phyloP scores from a whole-genome alignment of 768 basidiomycete species.

The Serendipita sp. region DNA sequence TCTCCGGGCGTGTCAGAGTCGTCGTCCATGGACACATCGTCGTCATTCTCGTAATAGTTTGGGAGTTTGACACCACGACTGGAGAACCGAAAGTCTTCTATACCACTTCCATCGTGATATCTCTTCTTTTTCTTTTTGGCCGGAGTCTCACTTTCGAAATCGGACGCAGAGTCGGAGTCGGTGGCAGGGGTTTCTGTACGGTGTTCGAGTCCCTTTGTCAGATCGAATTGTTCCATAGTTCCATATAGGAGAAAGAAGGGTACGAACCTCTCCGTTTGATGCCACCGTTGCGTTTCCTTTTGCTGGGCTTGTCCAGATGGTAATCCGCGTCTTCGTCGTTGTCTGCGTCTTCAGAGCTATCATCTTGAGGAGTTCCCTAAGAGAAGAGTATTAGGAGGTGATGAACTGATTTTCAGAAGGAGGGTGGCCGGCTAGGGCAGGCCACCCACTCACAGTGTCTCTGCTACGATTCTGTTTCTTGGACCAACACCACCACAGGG shows the following conservation, averaged over 20 bases:
- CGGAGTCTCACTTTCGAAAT: conserved; percentile 57
- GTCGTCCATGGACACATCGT: conserved; percentile 66
- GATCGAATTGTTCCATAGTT: not conserved
- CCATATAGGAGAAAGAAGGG: not conserved
- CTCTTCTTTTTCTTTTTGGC: conserved; percentile 71
- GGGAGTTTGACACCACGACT: conserved; percentile 63
- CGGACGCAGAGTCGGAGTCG: conserved; percentile 53
- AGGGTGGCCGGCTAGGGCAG: conserved; percentile 9
- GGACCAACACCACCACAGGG: not conserved
- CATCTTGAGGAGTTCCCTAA: conserved; percentile 3
- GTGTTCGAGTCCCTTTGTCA: not conserved
- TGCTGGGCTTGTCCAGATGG: not conserved
- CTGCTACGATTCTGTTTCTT: not conserved
- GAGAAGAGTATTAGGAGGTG: conserved; percentile 1
- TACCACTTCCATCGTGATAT: conserved; percentile 28
- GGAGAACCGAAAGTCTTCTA: conserved; percentile 63
- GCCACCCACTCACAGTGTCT: conserved; percentile 1
- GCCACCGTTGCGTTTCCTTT: not conserved
- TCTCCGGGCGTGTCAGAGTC: conserved; percentile 36
- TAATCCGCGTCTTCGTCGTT: conserved; percentile 11
- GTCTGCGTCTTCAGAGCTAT: conserved; percentile 8
- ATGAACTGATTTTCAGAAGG: not conserved
- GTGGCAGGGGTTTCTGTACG: conserved; percentile 28
- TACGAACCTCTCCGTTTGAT: conserved; percentile 8
- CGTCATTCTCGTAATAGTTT: conserved; percentile 62